phyloP scores from a whole-genome alignment of 2,329 filamentous ascomycete genomes.

The Kalaharituber pfeilii region DNA sequence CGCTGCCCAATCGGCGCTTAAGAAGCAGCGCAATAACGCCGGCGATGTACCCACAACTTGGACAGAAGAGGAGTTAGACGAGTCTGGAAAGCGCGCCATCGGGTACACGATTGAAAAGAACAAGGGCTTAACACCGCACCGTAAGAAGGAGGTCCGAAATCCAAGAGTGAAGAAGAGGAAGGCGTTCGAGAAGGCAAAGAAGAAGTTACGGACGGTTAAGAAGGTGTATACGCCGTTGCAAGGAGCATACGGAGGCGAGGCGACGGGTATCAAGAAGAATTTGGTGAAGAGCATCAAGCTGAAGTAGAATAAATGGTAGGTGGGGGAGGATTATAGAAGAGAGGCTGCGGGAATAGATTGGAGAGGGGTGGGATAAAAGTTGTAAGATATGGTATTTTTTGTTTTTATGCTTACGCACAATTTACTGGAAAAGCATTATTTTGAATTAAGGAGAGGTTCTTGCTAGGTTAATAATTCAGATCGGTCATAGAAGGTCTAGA shows the following conservation, averaged over 20 bases:
- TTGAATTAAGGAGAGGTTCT: no score
- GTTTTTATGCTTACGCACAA: no score
- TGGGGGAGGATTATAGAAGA: no score
- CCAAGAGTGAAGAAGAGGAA: conserved; percentile 95
- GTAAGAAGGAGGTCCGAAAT: conserved; percentile 89
- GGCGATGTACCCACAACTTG: conserved; percentile 41
- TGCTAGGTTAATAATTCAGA: no score
- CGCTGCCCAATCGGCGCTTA: conserved; percentile 36
- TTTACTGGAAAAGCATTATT: no score
- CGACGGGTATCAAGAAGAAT: conserved; percentile 84
- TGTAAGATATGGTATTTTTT: no score
- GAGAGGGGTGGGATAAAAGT: no score
- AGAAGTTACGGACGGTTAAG: conserved; percentile 82
- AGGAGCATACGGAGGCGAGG: conserved; percentile 76
- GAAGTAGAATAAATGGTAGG: no score
- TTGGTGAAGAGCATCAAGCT: conserved; percentile 76
- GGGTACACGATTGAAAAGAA: conserved; percentile 94
- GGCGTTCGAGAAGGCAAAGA: conserved; percentile 92
- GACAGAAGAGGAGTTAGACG: conserved; percentile 50
- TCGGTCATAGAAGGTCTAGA: no score
- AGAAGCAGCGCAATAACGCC: conserved; percentile 57
- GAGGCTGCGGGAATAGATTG: no score
- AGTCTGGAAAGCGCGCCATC: conserved; percentile 82
- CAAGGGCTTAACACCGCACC: conserved; percentile 74
- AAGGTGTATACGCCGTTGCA: conserved; percentile 73